Evolutionary conservation across 805 yeast genomes (phyloP), one percentile per base, ranked within the genome.

Genomic region (Candida broadrunensis): DNA sequence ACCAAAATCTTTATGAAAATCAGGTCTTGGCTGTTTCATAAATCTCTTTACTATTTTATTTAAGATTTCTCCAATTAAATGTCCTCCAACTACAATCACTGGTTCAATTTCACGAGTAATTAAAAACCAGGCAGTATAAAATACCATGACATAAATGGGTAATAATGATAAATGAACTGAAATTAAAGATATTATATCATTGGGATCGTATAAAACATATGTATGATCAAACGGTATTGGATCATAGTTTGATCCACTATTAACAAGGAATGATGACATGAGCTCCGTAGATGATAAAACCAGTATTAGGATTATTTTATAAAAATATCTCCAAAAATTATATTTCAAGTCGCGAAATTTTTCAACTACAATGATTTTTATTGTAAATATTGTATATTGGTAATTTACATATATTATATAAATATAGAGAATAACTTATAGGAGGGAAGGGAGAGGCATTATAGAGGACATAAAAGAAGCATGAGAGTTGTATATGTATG

Each of bases 61-160:
- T 19, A 80, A 54, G 0, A 82, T 54, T 58, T 93, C 97, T 47
- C 87, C 85, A 14, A 74, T 65, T 6, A 90, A 79, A 54, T 91
- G 98, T 1, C 98, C 99, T 1, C 76, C 85, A 0, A 91, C 91
- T 47, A 88, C 72, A 37, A 90, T 65, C 16, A 88, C 80, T 1
- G 96, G 87, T 57, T 90, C 96, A 20, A 88, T 72, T 54, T 93
- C 97, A 39, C 97, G 68, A 0, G 96, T 77, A 12, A 82, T 62
- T 33, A 91, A 65, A 53, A 90, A 85, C 88, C 95, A 85, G 11
- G 96, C 79, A 25, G 88, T 75, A 53, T 90, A 83, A 54, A 86
- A 85, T 17, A 86, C 79, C 61, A 90, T 73, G 16, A 87, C 70
- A 31, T 83, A 77, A 39, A 90, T 85, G 1, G 99, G 99, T 6